phyloP scores from a whole-genome alignment of 257 asterid species.

The Ehretia macrophylla region DNA sequence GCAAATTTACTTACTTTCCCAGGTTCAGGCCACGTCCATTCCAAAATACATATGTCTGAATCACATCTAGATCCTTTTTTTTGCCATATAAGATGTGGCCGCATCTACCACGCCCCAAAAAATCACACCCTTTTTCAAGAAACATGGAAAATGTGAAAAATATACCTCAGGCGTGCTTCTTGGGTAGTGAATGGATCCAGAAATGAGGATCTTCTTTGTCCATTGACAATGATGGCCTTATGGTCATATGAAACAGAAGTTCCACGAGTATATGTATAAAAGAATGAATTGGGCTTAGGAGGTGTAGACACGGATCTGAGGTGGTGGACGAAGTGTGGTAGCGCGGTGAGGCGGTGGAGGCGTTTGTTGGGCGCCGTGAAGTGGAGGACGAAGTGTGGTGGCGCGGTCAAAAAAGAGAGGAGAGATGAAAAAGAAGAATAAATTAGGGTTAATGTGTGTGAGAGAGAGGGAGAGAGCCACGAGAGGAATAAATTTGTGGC shows the following conservation, averaged over 20 bases:
- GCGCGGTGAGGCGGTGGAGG: no score
- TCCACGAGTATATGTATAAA: no score
- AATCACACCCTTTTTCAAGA: conserved; percentile 3
- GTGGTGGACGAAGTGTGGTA: no score
- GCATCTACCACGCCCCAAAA: conserved; percentile 58
- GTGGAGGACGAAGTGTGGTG: no score
- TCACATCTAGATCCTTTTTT: conserved; percentile 95
- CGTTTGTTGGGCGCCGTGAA: no score
- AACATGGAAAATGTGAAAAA: conserved; percentile 1
- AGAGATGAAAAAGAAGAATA: no score
- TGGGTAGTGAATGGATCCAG: conserved; percentile 95
- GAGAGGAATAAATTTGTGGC: no score
- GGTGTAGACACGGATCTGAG: no score
- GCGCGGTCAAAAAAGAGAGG: no score
- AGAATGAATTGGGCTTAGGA: no score
- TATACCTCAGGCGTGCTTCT: conserved; percentile 92
- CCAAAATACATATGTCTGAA: conserved; percentile 97
- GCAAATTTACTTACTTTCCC: conserved; percentile 54
- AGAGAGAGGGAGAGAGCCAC: no score
- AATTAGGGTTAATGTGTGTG: no score
- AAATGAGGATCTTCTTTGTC: conserved; percentile 68
- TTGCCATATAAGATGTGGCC: conserved; percentile 95
- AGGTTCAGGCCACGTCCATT: conserved; percentile 94
- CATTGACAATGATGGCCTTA: conserved; percentile 66
- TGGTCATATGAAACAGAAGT: conserved; percentile 77